A percentile compares a stretch with the other conserved stretches of the same genome.
Evolutionary conservation across 768 basidiomycete genomes (phyloP).

Genomic region (Chalciporus sphaerocephalus): DNA sequence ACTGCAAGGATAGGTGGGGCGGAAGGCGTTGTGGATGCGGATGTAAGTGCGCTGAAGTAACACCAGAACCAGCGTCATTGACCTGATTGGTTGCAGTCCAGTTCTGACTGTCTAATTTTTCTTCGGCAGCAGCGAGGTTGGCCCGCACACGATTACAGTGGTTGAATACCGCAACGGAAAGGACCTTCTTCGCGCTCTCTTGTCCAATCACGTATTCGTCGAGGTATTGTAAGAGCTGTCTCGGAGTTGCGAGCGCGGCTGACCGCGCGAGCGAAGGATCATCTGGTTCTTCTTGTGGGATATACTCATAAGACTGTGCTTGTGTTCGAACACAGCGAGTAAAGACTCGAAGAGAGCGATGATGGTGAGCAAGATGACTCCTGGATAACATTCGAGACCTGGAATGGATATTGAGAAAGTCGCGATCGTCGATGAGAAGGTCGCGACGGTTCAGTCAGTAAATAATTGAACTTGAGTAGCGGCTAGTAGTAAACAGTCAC

Average conservation of each 20-base stretch:
- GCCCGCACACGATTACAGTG: constrained; percentile 87
- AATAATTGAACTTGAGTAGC: too few species aligned
- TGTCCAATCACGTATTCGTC: constrained; percentile 91
- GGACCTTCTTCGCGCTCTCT: constrained; percentile 86
- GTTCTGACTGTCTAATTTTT: constrained; percentile 26
- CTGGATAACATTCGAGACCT: constrained; percentile 20
- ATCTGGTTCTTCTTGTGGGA: constrained; percentile 28
- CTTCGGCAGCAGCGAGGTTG: constrained; percentile 51
- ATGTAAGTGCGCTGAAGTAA: constrained; percentile 56
- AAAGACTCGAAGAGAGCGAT: constrained; percentile 26
- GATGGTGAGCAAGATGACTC: constrained; percentile 21
- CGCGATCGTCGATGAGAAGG: too few species aligned
- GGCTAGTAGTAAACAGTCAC: too few species aligned
- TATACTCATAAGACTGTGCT: constrained; percentile 44
- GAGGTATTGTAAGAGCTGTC: constrained; percentile 77
- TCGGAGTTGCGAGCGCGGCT: constrained; percentile 56
- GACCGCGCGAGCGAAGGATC: constrained; percentile 35
- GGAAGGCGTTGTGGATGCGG: constrained; percentile 49
- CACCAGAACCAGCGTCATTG: constrained; percentile 36
- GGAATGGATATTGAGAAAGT: too few species aligned
- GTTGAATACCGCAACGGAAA: constrained; percentile 96
- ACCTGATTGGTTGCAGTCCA: constrained; percentile 26
- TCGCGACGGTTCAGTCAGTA: too few species aligned
- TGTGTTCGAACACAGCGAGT: constrained; percentile 51
- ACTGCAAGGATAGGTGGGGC: constrained; percentile 34